Base-by-base conservation (phyloP, 495 filamentous ascomycete genomes). In the Hypomontagnella submonticulosa region DNA sequence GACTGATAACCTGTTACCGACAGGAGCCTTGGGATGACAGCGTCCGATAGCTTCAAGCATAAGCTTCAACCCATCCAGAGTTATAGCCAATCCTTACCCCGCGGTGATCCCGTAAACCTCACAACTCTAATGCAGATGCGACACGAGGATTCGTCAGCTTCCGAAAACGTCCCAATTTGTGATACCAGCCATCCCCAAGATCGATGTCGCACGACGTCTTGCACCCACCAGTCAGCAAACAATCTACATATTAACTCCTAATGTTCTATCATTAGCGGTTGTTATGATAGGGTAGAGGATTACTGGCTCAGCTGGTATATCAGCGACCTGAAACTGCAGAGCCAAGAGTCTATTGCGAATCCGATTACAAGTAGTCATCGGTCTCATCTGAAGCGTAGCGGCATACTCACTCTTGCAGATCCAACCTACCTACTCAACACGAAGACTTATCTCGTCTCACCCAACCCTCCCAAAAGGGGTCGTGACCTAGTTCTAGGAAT, bases 81-180 rank as follows among this genome's bases (percentile, higher is more conserved):
- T 27, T 3, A 9, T 34, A 32, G 19, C 41, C 27, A 42, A 52
- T 23, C 12, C n/a, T 34, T 27, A 54, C 50, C 36, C 51, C 56
- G 50, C 44, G 44, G 27, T 49, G 34, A 18, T 23, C 32, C 47
- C 49, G 33, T 38, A 18, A 20, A 11, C 12, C 38, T 9, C 13
- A 19, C 4, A 27, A 23, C 15, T 38, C 13, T 8, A 49, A 15
- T 27, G 34, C n/a, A 19, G 44, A 27, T 23, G 3, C 32, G 20
- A 41, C 36, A n/a, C 37, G 38, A 51, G 52, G 46, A 60, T 18
- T 60, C 60, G 65, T 63, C 59, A 68, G 66, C 51, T 49, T 40
- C 34, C n/a, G 30, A 38, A 42, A 58, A 67, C 33, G 44, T 27
- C 23, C 23, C 23, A 27, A 6, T 48, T n/a, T 3, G 44, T 57